Percentiles rank a stretch among this genome's conserved stretches.
Conservation (phyloP, 331 rosid species). For the Ulmus americana region DNA sequence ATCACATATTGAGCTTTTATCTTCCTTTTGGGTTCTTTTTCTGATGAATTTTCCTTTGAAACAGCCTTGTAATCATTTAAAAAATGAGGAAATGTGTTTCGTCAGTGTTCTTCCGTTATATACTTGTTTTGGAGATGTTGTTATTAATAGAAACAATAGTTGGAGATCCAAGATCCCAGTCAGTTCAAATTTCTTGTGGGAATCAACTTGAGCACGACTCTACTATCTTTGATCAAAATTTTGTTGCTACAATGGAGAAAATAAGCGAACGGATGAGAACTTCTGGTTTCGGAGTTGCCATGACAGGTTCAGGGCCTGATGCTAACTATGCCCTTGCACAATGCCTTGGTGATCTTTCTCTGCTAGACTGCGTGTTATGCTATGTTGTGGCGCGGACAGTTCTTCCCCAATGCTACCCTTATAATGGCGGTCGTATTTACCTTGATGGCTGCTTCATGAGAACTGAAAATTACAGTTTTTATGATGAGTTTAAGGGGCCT, state of each 20-base stretch:
- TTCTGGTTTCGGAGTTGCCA: conserved; percentile 56
- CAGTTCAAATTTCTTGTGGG: conserved; percentile 44
- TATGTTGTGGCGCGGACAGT: conserved; percentile 68
- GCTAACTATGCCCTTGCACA: conserved; percentile 69
- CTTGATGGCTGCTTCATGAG: conserved; percentile 97
- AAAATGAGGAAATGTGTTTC: conserved; percentile 31
- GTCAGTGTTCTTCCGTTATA: conserved; percentile 11
- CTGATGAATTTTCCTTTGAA: neutral
- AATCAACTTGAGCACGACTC: conserved; percentile 44
- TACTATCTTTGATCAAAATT: conserved; percentile 48
- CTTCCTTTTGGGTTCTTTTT: no score
- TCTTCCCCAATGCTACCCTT: conserved; percentile 74
- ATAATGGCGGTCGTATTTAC: conserved; percentile 56
- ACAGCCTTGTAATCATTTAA: neutral
- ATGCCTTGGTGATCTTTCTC: conserved; percentile 82
- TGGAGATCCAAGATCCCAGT: conserved; percentile 68
- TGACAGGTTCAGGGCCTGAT: conserved; percentile 57
- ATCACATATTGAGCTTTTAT: no score
- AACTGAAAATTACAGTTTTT: conserved; percentile 66
- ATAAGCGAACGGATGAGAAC: conserved; percentile 62
- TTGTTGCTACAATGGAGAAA: conserved; percentile 57
- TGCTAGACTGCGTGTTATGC: conserved; percentile 66
- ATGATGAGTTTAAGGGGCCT: conserved; percentile 47
- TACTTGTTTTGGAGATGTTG: conserved; percentile 27
- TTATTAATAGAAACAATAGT: conserved; percentile 25